Evolutionary conservation across 1,284 basidiomycete genomes (phyloP), one percentile per base, ranked within the genome.

Genomic region (Rhizopogon parksii): DNA sequence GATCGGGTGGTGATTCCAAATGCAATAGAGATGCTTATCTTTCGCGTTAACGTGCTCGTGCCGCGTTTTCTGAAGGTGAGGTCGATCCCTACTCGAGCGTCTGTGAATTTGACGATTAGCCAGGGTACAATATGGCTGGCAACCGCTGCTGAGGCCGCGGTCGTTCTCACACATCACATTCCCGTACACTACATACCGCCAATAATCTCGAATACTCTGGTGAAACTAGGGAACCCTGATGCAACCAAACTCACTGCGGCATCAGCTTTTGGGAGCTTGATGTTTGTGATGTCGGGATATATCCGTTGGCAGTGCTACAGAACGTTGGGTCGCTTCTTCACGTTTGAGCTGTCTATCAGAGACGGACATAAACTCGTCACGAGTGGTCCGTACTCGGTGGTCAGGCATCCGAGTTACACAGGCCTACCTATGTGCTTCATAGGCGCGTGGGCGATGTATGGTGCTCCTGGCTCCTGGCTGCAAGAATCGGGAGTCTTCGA

Each of bases 371-470:
- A 9, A 11, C 52, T 62, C 2, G 21, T 60, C 4, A 61, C 56
- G 6, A 40, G 14, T 1, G 60, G 60, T 1, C 59, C 56, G 2
- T 61, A 62, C 25, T 37, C 51, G 0, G 11, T 59, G 21, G 49
- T 64, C 1, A 59, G 62, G 0, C 62, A 62, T 6, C 62, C 60
- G 0, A 47, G 52, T 11, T 62, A 62, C 7, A 17, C 40, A 6
- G 52, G 52, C 3, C 2, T 53, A 15, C 6, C 50, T 1, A 17
- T 50, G 8, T 54, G 40, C 21, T 17, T 53, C 6, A 0, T 51
- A 0, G 58, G 58, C 11, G 38, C 45, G 32, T 52, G 27, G 6
- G 3, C 50, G 4, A 12, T 53, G 14, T 32, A 56, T 2, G 47
- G 47, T 1, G 42, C n/a, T 14, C 50, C 54, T 0, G 51, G 46